These are phyloP conservation scores for Pachyrhizus erosus DNA, from an alignment of 306 rosid genomes.

Conservation along the genomic window DNA sequence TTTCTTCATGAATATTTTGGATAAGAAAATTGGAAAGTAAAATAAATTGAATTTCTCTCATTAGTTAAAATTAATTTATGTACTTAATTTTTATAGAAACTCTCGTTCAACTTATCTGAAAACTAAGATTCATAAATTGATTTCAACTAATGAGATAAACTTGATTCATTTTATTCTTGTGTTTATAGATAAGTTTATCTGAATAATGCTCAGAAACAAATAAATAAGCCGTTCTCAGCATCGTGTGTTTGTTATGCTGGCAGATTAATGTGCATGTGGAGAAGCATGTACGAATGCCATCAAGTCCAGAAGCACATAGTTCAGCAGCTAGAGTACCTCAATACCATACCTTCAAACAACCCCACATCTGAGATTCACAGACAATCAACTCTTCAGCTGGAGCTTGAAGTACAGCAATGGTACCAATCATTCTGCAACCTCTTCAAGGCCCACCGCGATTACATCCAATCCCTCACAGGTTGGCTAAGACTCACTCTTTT, in stretches of 20 bases:
- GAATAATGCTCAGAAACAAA: not conserved
- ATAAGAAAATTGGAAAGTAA: not conserved
- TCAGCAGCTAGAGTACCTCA: slow-evolving; percentile 89
- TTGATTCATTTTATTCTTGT: too few species aligned
- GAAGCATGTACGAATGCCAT: slow-evolving; percentile 96
- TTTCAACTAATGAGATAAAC: too few species aligned
- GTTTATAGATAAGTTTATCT: not conserved
- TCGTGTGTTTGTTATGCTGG: slow-evolving; percentile 19
- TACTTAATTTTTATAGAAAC: not conserved
- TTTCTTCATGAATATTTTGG: too few species aligned
- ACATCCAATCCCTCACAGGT: slow-evolving; percentile 81
- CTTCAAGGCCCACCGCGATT: slow-evolving; percentile 81
- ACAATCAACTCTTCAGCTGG: slow-evolving; percentile 91
- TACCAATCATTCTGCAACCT: slow-evolving; percentile 84
- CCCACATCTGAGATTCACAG: slow-evolving; percentile 91
- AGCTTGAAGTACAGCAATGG: slow-evolving; percentile 95
- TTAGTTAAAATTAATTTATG: not conserved
- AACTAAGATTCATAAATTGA: not conserved
- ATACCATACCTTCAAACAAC: slow-evolving; percentile 74
- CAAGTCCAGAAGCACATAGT: slow-evolving; percentile 97
- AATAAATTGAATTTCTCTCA: not conserved
- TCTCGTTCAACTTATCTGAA: not conserved
- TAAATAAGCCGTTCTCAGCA: slow-evolving; percentile 4
- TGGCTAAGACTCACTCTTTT: slow-evolving; percentile 96
- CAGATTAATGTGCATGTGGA: slow-evolving; percentile 99